Percentiles rank a stretch among this genome's conserved stretches.
Evolutionary conservation across 2,329 filamentous ascomycete species (phyloP).

Genomic region (Penicillium verrucosum): DNA sequence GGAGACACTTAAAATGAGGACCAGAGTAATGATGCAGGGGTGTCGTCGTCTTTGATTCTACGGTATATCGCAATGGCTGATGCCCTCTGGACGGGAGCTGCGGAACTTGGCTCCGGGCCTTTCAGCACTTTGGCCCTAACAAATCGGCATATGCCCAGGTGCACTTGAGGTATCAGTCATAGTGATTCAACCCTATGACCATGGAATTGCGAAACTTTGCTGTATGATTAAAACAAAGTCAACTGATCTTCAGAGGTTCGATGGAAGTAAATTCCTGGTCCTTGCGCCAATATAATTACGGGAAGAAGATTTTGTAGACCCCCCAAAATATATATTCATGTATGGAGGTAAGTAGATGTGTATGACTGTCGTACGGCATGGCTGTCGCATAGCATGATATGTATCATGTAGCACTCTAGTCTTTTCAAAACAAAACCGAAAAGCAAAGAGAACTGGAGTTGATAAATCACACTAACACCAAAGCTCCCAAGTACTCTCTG

Average conservation of each 20-base stretch:
- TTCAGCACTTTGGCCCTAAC: neutral
- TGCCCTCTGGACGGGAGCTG: neutral
- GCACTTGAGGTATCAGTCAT: conserved; percentile 7
- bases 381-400: neutral
- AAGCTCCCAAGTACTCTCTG: conserved; percentile 19
- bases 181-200: conserved; percentile 14
- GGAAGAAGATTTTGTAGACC: neutral
- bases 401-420: neutral
- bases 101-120: conserved; percentile 19
- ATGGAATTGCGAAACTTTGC: conserved; percentile 6
- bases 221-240: neutral
- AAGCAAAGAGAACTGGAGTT: neutral
- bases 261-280: neutral
- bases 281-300: neutral
- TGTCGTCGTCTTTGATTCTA: conserved; percentile 19
- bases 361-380: neutral
- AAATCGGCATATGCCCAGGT: neutral
- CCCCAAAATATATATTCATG: too few relatives aligned
- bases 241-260: neutral
- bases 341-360: neutral
- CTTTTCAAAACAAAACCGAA: neutral
- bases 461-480: neutral
- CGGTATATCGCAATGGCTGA: neutral
- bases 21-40: conserved; percentile 17
- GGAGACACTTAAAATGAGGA: neutral